Conservation (phyloP, 1,139 yeast genomes). For the Blastobotrys petasosporus region DNA sequence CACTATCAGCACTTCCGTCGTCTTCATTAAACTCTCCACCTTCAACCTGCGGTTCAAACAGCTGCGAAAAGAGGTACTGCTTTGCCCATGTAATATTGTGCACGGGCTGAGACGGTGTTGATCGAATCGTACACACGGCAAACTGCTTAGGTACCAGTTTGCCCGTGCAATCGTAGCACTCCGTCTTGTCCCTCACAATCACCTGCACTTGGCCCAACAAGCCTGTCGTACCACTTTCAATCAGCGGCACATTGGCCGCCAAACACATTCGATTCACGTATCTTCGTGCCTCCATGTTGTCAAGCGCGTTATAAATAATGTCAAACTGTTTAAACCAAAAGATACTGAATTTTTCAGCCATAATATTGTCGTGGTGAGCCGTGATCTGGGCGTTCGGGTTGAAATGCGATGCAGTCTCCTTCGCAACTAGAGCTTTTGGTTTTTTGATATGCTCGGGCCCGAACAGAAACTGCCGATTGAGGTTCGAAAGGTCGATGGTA, state of each 20-base stretch:
- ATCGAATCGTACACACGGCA: constrained; percentile 94
- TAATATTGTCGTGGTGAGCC: constrained; percentile 84
- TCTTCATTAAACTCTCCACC: constrained; percentile 36
- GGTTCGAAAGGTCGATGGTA: constrained; percentile 84
- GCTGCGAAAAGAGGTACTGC: constrained; percentile 73
- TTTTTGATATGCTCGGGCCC: constrained; percentile 80
- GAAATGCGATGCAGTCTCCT: constrained; percentile 71
- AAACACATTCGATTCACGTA: constrained; percentile 82
- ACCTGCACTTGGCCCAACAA: constrained; percentile 92
- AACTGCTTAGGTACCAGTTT: constrained; percentile 85
- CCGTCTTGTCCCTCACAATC: constrained; percentile 72
- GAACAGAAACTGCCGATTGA: constrained; percentile 89
- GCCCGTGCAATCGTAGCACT: constrained; percentile 88
- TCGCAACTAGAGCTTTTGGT: constrained; percentile 76
- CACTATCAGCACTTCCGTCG: constrained; percentile 43
- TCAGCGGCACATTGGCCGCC: constrained; percentile 64
- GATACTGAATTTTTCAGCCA: constrained; percentile 70
- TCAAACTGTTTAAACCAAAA: constrained; percentile 78
- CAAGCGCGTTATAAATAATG: constrained; percentile 84
- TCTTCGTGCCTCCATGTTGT: constrained; percentile 85
- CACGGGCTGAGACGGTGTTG: constrained; percentile 93
- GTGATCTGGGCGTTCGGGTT: constrained; percentile 66
- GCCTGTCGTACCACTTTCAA: constrained; percentile 96
- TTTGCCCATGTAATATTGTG: constrained; percentile 99
- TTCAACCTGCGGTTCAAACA: constrained; percentile 51